Conservation (phyloP, 225 moss, liverwort and hornwort genomes). For the Pseudoscleropodium purum region DNA sequence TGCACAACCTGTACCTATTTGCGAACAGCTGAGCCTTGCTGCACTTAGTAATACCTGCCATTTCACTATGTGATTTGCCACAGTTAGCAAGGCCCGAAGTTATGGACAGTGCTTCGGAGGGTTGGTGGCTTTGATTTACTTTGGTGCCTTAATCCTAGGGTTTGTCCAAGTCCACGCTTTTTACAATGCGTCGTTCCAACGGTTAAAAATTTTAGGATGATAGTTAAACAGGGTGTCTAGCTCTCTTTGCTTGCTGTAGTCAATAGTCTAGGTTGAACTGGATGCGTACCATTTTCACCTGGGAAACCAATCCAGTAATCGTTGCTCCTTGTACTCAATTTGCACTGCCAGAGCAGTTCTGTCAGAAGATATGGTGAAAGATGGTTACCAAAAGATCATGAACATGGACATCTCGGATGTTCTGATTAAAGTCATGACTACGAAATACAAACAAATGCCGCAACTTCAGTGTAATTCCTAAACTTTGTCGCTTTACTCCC, state of each 20-base stretch:
- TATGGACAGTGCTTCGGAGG: background rate
- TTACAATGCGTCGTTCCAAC: background rate
- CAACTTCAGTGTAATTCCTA: constrained; percentile 24
- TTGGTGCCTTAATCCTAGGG: background rate
- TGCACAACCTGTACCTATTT: background rate
- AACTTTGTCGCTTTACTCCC: background rate
- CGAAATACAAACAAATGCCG: constrained; percentile 11
- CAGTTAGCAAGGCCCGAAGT: background rate
- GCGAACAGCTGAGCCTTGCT: background rate
- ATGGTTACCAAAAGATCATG: constrained; percentile 19
- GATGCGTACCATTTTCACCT: background rate
- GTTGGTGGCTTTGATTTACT: background rate
- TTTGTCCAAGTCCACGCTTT: background rate
- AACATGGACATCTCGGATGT: constrained; percentile 26
- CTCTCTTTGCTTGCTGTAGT: background rate
- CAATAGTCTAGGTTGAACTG: background rate
- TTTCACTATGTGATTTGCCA: background rate
- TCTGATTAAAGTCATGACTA: constrained; percentile 10
- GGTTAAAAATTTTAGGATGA: background rate
- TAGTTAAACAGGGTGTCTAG: background rate
- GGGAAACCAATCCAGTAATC: background rate
- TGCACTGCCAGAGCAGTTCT: constrained; percentile 11
- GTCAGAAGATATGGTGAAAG: constrained; percentile 35
- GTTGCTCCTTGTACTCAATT: background rate
- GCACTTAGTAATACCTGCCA: background rate